These are phyloP conservation scores for Auriscalpium vulgare DNA, from an alignment of 768 basidiomycete species.

Conservation along the genomic window DNA sequence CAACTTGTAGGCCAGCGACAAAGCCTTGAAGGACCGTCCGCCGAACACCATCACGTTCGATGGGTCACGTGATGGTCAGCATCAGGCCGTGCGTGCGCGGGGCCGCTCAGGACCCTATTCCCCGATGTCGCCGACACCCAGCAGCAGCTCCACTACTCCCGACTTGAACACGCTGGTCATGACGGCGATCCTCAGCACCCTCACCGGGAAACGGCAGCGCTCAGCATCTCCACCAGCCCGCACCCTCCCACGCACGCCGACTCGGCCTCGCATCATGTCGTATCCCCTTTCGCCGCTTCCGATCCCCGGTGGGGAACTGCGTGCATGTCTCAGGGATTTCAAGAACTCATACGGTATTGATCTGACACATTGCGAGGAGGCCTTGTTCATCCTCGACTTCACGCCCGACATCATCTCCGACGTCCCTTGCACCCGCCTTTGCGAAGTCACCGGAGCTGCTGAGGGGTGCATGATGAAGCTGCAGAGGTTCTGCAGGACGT, in stretches of 20 bases:
- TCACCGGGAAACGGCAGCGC: background rate
- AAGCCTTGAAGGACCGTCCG: slow-evolving; percentile 6
- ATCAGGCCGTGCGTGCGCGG: background rate
- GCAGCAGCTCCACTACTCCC: background rate
- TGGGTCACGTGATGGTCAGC: slow-evolving; percentile 10
- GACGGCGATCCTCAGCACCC: slow-evolving; percentile 1
- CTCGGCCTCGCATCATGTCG: background rate
- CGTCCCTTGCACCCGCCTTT: slow-evolving; percentile 10
- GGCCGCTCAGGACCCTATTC: slow-evolving; percentile 8
- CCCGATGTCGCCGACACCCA: background rate
- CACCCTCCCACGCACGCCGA: background rate
- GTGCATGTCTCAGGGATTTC: background rate
- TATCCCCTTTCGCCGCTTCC: background rate
- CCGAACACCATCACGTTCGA: slow-evolving; percentile 11
- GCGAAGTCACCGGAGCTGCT: slow-evolving; percentile 9
- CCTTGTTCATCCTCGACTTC: background rate
- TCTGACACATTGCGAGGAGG: background rate
- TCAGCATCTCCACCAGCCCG: background rate
- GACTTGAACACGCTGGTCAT: background rate
- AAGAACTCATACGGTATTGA: background rate
- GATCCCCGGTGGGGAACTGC: background rate
- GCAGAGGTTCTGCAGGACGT: slow-evolving; percentile 9
- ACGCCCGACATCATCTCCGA: slow-evolving; percentile 17
- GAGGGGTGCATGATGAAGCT: slow-evolving; percentile 15
- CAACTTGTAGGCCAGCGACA: background rate